Base-by-base conservation (phyloP, 805 yeast genomes). In the Suhomyces emberorum region DNA sequence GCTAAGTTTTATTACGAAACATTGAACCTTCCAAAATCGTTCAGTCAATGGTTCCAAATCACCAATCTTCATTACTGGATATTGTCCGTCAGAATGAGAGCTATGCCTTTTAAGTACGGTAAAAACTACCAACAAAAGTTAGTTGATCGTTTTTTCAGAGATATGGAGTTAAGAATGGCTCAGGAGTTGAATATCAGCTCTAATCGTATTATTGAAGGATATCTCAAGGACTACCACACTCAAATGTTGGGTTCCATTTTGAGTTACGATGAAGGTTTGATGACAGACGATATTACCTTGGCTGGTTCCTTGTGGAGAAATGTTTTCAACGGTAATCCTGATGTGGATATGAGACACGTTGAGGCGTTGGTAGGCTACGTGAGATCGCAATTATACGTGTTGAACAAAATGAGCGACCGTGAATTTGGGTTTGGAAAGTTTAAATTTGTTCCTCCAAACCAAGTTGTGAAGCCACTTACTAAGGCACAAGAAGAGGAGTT, bases 11-110 rank as follows among this genome's bases (percentile, higher is more conserved):
- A 88, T 71, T 93, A 88, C 56, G 84, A 86, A 37, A 84, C 89
- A 9, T 66, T 93, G 39, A 81, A 77, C 17, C 67, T 93, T 52
- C 96, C 96, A 23, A 72, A 76, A 55, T 83, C 97, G 1, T 89
- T 91, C 55, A 79, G 91, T n/a, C 95, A 88, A 60, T 91, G 96
- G 96, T 91, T 83, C 59, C 98, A 91, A 63, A 83, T 93, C 43
- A 85, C 96, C 5, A 70, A 83, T 1, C 70, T 93, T 47, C 98
- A 93, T 60, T 79, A 86, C 41, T 93, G 99, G 99, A 81, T 93
- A 54, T 70, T 93, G 30, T 83, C 83, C 47, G 95, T 86, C 12
- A 81, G 98, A 56, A 89, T 93, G 96, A 79, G 99, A 59, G 95
- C 95, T 7, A 74, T 93, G 83, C 98, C 98, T 0, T 83, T 82